Conservation (phyloP, 208 protist genomes). For the Naegleria lovaniensis region DNA sequence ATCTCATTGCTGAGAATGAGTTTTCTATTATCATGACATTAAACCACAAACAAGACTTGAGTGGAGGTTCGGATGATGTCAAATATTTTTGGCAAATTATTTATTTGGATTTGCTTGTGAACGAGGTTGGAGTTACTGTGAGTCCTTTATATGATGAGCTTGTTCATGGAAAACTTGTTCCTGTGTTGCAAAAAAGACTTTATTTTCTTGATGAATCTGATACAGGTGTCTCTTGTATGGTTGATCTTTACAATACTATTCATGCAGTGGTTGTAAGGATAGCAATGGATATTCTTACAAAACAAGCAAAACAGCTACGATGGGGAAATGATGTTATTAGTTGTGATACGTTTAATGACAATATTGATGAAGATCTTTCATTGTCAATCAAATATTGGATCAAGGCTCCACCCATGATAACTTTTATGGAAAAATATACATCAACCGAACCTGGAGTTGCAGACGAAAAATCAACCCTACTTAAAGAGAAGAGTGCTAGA, state of each 20-base stretch:
- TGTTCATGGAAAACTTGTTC: neutral
- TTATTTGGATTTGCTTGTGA: slow-evolving; percentile 1
- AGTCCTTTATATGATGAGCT: neutral
- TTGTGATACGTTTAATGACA: slow-evolving; percentile 5
- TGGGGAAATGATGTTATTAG: neutral
- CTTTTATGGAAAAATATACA: neutral
- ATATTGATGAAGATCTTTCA: neutral
- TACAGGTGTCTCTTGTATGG: neutral
- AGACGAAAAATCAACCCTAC: neutral
- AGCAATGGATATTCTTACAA: slow-evolving; percentile 5
- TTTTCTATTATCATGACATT: slow-evolving; percentile 21
- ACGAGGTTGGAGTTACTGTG: neutral
- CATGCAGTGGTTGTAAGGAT: neutral
- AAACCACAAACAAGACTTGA: neutral
- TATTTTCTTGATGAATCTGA: slow-evolving; percentile 13
- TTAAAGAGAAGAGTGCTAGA: neutral
- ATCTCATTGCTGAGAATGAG: neutral
- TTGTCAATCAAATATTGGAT: neutral
- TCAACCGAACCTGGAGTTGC: neutral
- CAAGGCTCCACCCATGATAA: neutral
- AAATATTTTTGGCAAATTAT: slow-evolving; percentile 16
- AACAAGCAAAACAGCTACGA: neutral
- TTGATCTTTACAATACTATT: neutral
- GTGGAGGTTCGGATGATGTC: neutral
- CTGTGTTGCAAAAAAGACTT: slow-evolving; percentile 6